A percentile compares a stretch with the other conserved stretches of the same genome.
phyloP scores from a whole-genome alignment of 176 grass and related monocot genomes.

The Oryza rufipogon region DNA sequence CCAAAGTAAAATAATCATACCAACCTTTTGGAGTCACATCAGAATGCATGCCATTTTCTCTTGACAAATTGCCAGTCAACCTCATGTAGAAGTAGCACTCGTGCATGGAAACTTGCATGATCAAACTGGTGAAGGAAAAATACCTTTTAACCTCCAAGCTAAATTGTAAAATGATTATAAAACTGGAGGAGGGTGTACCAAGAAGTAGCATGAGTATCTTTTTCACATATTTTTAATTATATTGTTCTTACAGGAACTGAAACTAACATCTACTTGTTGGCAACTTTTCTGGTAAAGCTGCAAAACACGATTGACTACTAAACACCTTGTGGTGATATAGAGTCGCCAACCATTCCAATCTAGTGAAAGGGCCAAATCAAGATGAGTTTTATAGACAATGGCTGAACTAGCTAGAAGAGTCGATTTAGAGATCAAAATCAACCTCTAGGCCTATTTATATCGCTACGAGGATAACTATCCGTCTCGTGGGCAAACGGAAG shows the following conservation, averaged over 20 bases:
- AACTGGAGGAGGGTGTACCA: conserved; percentile 40
- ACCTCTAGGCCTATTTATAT: too few relatives aligned
- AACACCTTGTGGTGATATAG: too few relatives aligned
- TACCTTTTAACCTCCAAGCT: neutral
- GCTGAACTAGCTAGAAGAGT: too few relatives aligned
- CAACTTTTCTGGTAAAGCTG: too few relatives aligned
- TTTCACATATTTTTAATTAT: too few relatives aligned
- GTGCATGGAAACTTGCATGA: neutral
- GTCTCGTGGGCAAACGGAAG: too few relatives aligned
- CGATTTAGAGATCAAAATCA: too few relatives aligned
- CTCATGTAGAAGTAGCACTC: neutral
- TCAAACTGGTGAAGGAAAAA: conserved; percentile 27
- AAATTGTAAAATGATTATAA: conserved; percentile 5
- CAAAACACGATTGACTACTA: too few relatives aligned
- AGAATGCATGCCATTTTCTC: neutral
- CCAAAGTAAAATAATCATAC: conserved; percentile 4
- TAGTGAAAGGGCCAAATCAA: too few relatives aligned
- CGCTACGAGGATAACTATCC: too few relatives aligned
- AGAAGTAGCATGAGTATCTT: conserved; percentile 14
- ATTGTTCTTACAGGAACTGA: conserved; percentile 31
- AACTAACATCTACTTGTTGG: conserved; percentile 13
- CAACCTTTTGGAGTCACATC: neutral
- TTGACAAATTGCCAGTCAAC: neutral
- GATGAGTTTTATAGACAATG: too few relatives aligned
- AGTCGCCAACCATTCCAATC: too few relatives aligned